Evolutionary conservation across 805 yeast genomes (phyloP), one percentile per base, ranked within the genome.

Genomic region (Kurtzmaniella fragi): DNA sequence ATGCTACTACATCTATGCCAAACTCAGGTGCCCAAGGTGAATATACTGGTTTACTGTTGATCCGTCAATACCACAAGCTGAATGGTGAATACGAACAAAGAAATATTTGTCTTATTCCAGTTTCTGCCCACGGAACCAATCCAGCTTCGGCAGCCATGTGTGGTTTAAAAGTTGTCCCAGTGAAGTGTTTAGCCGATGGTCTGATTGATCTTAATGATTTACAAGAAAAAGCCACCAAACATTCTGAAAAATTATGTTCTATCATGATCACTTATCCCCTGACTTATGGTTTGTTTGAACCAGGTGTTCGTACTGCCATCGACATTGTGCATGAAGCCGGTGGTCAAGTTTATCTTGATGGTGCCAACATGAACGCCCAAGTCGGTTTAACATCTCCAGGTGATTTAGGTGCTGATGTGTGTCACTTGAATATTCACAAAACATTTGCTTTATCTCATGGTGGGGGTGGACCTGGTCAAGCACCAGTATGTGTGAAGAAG

Each of bases 381-480:
- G 95, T 93, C 35, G 99, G 99, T 11, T 73, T 93, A 43, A 91
- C 98, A 0, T 85, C 95, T 5, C 98, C 99, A 8, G 99, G 98
- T 42, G 97, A 89, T 57, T 70, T 93, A 50, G 98, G 97, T 38
- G 98, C 98, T 10, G 99, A 93, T 66, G 98, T 93, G 31, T 93
- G 99, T 62, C 99, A 93, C 56, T 75, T 93, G 69, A 93, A 93
- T 62, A 73, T 93, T 58, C 99, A 93, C 72, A 93, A 93, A 69
- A 93, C 99, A 1, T 93, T 93, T 71, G 89, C 97, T 34, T 88
- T 93, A 56, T 95, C 96, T 40, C 99, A 93, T 56, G 99, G 99
- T 56, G 99, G 99, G 58, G 99, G 99, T 59, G 99, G 99, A 32
- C 99, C 99, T 31, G 99, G 98, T 57, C 95, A 89, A 54, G 99